Evolutionary conservation across 805 yeast species (phyloP).

Genomic region (Blastobotrys terrestris): DNA sequence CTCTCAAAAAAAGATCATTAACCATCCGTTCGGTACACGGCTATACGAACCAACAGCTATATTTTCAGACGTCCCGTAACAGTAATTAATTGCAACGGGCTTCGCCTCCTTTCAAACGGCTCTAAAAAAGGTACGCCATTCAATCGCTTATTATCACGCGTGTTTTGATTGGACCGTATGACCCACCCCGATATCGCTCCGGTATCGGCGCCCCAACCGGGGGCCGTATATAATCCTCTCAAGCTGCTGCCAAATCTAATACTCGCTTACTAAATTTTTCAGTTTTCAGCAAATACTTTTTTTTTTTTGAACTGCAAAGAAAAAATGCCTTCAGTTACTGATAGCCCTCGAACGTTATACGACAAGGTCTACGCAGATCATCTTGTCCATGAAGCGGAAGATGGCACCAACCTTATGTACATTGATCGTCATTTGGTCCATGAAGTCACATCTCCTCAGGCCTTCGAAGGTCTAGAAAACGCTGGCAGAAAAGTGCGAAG

Average conservation of each 20-base stretch:
- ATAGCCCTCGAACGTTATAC: conserved; percentile 67
- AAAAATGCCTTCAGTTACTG: conserved; percentile 29
- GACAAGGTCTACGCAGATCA: conserved; percentile 97
- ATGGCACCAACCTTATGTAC: conserved; percentile 77
- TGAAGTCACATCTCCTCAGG: conserved; percentile 99
- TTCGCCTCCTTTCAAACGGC: not conserved
- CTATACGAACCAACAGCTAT: not conserved
- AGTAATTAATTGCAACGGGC: not conserved
- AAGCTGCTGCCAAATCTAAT: too few species aligned
- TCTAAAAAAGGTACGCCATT: not conserved
- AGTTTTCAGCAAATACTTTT: too few species aligned
- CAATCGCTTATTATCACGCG: not conserved
- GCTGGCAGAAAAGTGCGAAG: conserved; percentile 90
- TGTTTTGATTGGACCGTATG: not conserved
- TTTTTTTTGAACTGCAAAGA: not conserved
- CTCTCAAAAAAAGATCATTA: not conserved
- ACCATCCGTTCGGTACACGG: not conserved
- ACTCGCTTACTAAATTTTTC: too few species aligned
- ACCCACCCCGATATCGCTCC: not conserved
- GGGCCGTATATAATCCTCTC: not conserved
- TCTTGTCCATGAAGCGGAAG: conserved; percentile 80
- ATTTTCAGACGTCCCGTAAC: not conserved
- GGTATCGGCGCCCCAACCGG: not conserved
- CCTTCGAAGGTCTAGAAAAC: conserved; percentile 87
- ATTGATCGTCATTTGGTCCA: conserved; percentile 97